Evolutionary conservation across 2,329 filamentous ascomycete genomes (phyloP).

Genomic region (Diaporthe ilicicola): DNA sequence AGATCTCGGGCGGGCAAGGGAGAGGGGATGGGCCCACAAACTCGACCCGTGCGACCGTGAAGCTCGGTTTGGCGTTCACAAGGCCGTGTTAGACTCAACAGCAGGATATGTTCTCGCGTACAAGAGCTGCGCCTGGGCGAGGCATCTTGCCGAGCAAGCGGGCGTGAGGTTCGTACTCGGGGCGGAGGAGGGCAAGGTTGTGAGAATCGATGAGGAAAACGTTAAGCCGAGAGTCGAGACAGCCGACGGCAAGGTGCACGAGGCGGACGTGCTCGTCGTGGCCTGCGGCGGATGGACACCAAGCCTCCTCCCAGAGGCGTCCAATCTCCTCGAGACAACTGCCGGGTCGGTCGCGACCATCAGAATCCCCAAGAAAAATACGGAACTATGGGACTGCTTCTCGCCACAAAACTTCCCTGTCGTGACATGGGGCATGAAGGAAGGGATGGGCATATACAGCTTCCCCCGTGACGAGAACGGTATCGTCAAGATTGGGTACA

Average conservation of each 20-base stretch:
- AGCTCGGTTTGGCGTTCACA: constrained; percentile 9
- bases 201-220: not conserved
- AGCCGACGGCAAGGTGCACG: not conserved
- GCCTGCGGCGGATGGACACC: constrained; percentile 19
- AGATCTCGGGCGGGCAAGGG: not conserved
- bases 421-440: constrained; percentile 1
- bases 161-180: constrained; percentile 14
- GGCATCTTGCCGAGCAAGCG: not conserved
- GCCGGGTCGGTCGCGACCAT: constrained; percentile 13
- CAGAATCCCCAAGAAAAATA: not conserved
- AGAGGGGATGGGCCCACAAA: constrained; percentile 13
- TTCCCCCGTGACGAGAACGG: constrained; percentile 23
- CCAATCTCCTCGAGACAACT: constrained; percentile 7
- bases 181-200: not conserved
- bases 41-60: constrained; percentile 3
- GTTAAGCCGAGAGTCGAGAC: not conserved
- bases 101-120: constrained; percentile 20
- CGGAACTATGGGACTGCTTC: constrained; percentile 29
- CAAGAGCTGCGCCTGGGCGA: constrained; percentile 14
- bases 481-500: constrained; percentile 29
- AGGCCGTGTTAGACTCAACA: constrained; percentile 14
- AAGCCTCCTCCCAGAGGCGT: constrained; percentile 3
- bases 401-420: constrained; percentile 17
- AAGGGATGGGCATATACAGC: constrained; percentile 29
- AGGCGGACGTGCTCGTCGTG: constrained; percentile 12